These are phyloP conservation scores for Aspergillus homomorphus DNA, from an alignment of 495 filamentous ascomycete genomes.

Conservation along the genomic window DNA sequence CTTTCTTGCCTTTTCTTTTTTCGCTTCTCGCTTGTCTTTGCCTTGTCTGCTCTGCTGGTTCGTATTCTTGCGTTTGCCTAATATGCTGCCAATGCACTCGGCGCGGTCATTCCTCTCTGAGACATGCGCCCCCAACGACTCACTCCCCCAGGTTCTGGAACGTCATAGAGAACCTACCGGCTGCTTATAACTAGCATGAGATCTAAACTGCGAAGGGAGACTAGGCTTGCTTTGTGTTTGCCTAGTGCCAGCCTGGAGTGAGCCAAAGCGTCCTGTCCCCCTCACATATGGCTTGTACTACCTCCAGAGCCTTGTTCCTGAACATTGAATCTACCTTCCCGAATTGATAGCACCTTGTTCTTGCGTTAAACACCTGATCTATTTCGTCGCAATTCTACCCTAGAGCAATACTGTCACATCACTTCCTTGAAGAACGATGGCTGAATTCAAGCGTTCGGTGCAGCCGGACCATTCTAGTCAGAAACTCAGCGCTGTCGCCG, in stretches of 20 bases:
- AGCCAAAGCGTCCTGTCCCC: constrained; percentile 5
- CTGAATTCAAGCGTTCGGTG: constrained; percentile 27
- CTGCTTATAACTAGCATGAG: constrained; percentile 5
- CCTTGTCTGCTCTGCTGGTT: neutral
- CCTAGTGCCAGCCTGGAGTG: neutral
- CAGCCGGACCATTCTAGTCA: constrained; percentile 13
- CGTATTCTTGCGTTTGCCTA: constrained; percentile 6
- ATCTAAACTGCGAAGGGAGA: neutral
- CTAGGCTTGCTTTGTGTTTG: neutral
- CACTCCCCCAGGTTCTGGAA: constrained; percentile 7
- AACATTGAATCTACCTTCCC: neutral
- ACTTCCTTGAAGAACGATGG: constrained; percentile 16
- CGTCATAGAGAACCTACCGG: neutral
- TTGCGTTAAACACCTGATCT: too few species aligned
- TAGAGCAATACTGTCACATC: neutral
- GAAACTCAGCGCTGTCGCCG: constrained; percentile 11
- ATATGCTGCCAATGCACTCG: neutral
- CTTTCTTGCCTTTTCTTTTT: constrained; percentile 5
- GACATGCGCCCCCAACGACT: constrained; percentile 10
- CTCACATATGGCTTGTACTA: constrained; percentile 15
- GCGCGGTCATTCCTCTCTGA: constrained; percentile 5
- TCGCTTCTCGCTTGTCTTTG: constrained; percentile 1
- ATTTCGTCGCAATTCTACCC: too few species aligned
- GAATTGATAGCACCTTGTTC: too few species aligned
- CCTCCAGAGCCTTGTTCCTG: neutral